These are phyloP conservation scores for Trichoderma semiorbis DNA, from an alignment of 2,329 filamentous ascomycete genomes.

Conservation along the genomic window DNA sequence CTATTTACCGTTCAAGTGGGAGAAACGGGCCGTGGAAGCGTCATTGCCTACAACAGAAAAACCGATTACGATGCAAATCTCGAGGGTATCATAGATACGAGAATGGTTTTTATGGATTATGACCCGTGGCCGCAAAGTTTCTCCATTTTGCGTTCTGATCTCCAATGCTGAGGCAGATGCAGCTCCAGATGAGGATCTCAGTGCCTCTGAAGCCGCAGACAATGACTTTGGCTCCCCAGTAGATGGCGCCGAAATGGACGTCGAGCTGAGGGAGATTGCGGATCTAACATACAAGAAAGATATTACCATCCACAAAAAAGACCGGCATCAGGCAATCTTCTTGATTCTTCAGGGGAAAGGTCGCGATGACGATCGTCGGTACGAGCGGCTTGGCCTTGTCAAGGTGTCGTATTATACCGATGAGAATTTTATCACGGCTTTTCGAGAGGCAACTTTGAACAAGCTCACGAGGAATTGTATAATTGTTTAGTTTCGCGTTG, in stretches of 20 bases:
- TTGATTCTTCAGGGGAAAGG: neutral
- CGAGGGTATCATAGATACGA: neutral
- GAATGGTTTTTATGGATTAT: neutral
- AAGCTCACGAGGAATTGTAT: neutral
- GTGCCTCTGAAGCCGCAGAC: neutral
- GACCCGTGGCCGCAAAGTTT: neutral
- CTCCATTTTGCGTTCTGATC: neutral
- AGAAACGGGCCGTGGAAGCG: neutral
- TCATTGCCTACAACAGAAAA: neutral
- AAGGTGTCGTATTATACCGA: neutral
- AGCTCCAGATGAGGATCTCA: neutral
- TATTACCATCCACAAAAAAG: neutral
- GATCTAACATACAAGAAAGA: neutral
- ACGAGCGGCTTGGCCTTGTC: neutral
- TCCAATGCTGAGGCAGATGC: neutral
- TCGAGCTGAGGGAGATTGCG: neutral
- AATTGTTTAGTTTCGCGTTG: neutral
- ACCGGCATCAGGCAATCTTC: neutral
- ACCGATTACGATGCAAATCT: neutral
- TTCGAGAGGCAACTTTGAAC: neutral
- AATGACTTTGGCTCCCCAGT: neutral
- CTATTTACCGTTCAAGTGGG: neutral
- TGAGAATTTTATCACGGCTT: neutral
- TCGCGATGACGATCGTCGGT: neutral
- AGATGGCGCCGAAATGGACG: neutral